phyloP scores from a whole-genome alignment of 331 rosid species.

The Malus hybrid region DNA sequence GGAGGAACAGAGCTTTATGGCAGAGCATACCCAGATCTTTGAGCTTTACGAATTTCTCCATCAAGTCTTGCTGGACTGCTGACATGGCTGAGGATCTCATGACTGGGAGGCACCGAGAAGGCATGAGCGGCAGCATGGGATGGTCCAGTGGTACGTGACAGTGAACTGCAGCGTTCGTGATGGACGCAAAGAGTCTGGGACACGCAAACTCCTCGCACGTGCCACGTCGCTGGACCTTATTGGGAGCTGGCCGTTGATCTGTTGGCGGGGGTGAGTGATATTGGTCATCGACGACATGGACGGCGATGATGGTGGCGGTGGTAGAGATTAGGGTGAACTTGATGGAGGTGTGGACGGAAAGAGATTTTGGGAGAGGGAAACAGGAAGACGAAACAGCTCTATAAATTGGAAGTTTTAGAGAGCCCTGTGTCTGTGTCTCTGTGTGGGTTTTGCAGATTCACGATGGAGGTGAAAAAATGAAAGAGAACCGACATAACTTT shows the following conservation, averaged over 20 bases:
- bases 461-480: no score
- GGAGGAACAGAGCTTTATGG: slow-evolving; percentile 64
- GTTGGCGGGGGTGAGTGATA: slow-evolving; percentile 24
- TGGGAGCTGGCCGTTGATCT: slow-evolving; percentile 42
- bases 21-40: slow-evolving; percentile 21
- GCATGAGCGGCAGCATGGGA: slow-evolving; percentile 75
- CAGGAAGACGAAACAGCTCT: no score
- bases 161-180: no score
- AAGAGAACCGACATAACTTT: no score
- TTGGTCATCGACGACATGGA: slow-evolving; percentile 67
- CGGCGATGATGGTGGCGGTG: slow-evolving; percentile 16
- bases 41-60: no score
- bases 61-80: slow-evolving; percentile 4
- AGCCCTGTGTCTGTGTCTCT: no score
- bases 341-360: neutral
- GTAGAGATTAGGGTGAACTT: slow-evolving; percentile 21
- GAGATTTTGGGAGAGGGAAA: no score
- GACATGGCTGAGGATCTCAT: slow-evolving; percentile 36
- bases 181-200: no score
- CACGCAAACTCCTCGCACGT: no score
- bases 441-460: no score
- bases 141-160: slow-evolving; percentile 38
- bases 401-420: no score
- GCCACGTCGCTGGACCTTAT: no score
- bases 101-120: slow-evolving; percentile 48